Percentiles rank a stretch among this genome's conserved stretches.
Conservation (phyloP, 2,329 filamentous ascomycete genomes). For the Aureobasidium lini region DNA sequence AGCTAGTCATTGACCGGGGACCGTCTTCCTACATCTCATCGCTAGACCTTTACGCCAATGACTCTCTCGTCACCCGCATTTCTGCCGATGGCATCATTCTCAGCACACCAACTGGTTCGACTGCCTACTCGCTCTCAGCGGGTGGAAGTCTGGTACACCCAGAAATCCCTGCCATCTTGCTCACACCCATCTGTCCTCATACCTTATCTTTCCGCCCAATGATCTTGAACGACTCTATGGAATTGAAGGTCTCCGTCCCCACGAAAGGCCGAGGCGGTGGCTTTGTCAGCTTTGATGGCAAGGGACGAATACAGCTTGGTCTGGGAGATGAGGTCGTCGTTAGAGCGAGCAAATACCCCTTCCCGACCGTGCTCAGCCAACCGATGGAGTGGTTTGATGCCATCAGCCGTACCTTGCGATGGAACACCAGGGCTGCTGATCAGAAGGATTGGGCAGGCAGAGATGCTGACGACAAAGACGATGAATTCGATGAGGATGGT, state of each 20-base stretch:
- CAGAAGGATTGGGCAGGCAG: constrained; percentile 70
- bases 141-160: constrained; percentile 94
- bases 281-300: constrained; percentile 96
- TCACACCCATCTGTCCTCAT: constrained; percentile 96
- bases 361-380: constrained; percentile 87
- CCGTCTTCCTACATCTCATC: constrained; percentile 96
- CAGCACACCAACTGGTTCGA: constrained; percentile 82
- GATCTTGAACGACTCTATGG: constrained; percentile 92
- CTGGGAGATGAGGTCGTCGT: constrained; percentile 96
- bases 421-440: constrained; percentile 87
- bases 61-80: constrained; percentile 88
- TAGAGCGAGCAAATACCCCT: constrained; percentile 90
- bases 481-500: constrained; percentile 37
- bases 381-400: constrained; percentile 95
- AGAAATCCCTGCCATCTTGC: constrained; percentile 89
- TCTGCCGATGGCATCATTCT: constrained; percentile 98
- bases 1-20: constrained; percentile 95
- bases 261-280: constrained; percentile 80
- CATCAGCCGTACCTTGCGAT: constrained; percentile 81
- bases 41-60: constrained; percentile 90
- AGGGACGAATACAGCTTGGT: constrained; percentile 84
- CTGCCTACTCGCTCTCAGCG: constrained; percentile 91
- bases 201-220: constrained; percentile 95
- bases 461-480: constrained; percentile 29
- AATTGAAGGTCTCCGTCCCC: constrained; percentile 82